Conservation (phyloP, 164 flowering plant species). For the Magnolia sinica region DNA sequence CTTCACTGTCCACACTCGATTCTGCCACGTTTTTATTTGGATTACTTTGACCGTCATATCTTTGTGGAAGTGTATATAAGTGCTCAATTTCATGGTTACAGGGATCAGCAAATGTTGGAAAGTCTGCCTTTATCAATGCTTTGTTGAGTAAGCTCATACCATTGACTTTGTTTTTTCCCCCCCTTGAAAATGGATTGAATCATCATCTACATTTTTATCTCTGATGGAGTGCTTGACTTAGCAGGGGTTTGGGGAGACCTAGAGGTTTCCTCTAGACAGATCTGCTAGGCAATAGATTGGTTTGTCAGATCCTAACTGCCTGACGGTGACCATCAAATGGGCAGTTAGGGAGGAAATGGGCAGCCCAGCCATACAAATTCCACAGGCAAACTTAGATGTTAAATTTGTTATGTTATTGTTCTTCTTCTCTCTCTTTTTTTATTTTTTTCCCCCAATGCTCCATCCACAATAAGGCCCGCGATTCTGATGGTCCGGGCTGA, state of each 20-base stretch:
- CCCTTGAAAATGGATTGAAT: constrained; percentile 1
- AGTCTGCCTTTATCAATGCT: constrained; percentile 94
- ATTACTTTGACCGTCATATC: no score
- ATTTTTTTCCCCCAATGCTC: not conserved
- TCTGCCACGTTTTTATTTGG: not conserved
- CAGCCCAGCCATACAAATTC: no score
- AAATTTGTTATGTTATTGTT: no score
- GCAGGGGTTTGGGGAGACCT: not conserved
- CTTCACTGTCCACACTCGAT: no score
- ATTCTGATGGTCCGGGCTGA: not conserved
- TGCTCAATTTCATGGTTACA: constrained; percentile 20
- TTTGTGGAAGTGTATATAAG: not conserved
- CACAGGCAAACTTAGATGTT: no score
- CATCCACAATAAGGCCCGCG: not conserved
- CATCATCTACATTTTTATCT: not conserved
- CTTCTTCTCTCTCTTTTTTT: no score
- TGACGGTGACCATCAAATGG: no score
- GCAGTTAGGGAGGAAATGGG: no score
- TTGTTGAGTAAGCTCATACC: constrained; percentile 58
- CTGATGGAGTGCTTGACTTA: not conserved
- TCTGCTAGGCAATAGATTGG: not conserved
- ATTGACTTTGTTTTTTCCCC: not conserved
- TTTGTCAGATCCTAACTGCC: not conserved
- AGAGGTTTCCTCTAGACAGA: not conserved
- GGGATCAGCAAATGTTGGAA: constrained; percentile 98